Evolutionary conservation across 2,329 filamentous ascomycete genomes (phyloP), one percentile per base, ranked within the genome.

Genomic region (Atkinsonella hypoxylon): DNA sequence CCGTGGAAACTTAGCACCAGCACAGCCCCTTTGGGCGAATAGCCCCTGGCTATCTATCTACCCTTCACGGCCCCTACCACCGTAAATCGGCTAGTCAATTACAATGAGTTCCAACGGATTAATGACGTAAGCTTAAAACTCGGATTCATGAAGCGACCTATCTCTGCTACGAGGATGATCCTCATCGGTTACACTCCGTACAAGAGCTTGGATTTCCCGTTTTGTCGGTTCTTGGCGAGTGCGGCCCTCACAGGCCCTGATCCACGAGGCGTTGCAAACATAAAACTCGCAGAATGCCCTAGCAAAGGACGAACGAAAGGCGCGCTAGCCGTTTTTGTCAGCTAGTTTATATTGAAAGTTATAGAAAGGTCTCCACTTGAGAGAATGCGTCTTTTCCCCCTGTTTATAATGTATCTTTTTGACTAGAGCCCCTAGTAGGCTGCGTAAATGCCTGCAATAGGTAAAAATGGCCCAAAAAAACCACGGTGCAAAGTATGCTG

Each of bases 201-300:
- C 11, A 30, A 6, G 36, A 5, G 18, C 7, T 38, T 26, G 26
- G 1, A 26, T 44, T 31, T 26, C 13, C 40, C 7, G 12, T 45
- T 49, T 34, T 32, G 34, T 32, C 32, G 41, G 44, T 30, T 20
- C 50, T 51, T 51, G 50, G 45, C 50, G 26, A 11, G 32, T 10
- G 8, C 26, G 4, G 26, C 26, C 26, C 5, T 26, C n/a, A n/a
- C n/a, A n/a, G n/a, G n/a, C n/a, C n/a, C n/a, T n/a, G n/a, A n/a
- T n/a, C n/a, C n/a, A n/a, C n/a, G n/a, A n/a, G n/a, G n/a, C n/a
- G n/a, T n/a, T n/a, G n/a, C n/a, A n/a, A n/a, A n/a, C n/a, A n/a
- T n/a, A n/a, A n/a, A n/a, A n/a, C n/a, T n/a, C n/a, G n/a, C n/a
- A n/a, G n/a, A n/a, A n/a, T n/a, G n/a, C n/a, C n/a, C n/a, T n/a